Conservation (phyloP, 2,329 filamentous ascomycete genomes). For the Aspergillus glaucus region DNA sequence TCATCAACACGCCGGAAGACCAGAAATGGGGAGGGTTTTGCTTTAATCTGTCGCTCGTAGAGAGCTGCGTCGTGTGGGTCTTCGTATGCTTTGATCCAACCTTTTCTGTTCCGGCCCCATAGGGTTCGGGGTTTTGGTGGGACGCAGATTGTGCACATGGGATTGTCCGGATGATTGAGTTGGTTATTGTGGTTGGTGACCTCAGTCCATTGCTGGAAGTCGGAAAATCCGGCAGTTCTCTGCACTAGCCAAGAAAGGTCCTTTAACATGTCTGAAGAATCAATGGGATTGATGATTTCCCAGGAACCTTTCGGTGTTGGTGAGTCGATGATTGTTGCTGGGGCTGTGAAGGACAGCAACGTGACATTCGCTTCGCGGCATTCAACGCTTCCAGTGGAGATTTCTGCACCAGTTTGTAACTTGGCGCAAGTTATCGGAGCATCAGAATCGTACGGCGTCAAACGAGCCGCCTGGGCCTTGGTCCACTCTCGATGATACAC, state of each 20-base stretch:
- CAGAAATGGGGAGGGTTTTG: slow-evolving; percentile 38
- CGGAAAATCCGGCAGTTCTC: slow-evolving; percentile 17
- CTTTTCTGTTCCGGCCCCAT: slow-evolving; percentile 26
- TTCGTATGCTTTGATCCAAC: slow-evolving; percentile 42
- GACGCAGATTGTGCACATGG: slow-evolving; percentile 24
- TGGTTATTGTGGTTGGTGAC: slow-evolving; percentile 4
- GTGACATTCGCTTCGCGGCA: slow-evolving; percentile 29
- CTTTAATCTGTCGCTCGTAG: slow-evolving; percentile 49
- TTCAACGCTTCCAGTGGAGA: slow-evolving; percentile 11
- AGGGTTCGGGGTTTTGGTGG: slow-evolving; percentile 27
- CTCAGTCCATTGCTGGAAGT: slow-evolving; percentile 24
- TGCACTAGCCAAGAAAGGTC: slow-evolving; percentile 29
- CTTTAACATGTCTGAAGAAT: slow-evolving; percentile 18
- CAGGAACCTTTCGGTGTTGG: slow-evolving; percentile 14
- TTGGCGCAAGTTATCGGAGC: slow-evolving; percentile 15
- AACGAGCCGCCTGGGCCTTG: slow-evolving; percentile 12
- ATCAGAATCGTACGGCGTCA: slow-evolving; percentile 14
- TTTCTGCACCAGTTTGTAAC: slow-evolving; percentile 9
- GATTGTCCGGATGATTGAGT: too few relatives aligned
- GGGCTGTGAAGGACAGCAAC: slow-evolving; percentile 22
- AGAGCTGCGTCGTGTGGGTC: slow-evolving; percentile 44
- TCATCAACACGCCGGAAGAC: slow-evolving; percentile 30
- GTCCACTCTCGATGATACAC: slow-evolving; percentile 28
- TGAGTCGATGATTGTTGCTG: slow-evolving; percentile 13
- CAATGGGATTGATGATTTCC: slow-evolving; percentile 21